Conservation (phyloP, 2,329 filamentous ascomycete species). For the Pseudocercospora cruenta region DNA sequence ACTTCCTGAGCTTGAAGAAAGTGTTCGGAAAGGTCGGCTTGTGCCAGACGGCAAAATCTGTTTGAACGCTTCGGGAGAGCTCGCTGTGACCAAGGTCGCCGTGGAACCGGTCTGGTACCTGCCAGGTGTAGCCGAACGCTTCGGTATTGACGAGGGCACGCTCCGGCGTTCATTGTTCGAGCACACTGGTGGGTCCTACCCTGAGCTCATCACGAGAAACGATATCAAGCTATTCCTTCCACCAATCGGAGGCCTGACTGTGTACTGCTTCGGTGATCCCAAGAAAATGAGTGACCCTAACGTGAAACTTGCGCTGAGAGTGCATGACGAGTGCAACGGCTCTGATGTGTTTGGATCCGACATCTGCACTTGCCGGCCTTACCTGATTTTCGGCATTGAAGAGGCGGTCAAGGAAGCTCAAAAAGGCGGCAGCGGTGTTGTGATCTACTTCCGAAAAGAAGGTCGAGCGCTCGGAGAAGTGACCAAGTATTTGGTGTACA, state of each 20-base stretch:
- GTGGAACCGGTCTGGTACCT: constrained; percentile 79
- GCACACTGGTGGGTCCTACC: constrained; percentile 93
- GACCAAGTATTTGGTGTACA: constrained; percentile 84
- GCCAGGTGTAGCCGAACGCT: constrained; percentile 76
- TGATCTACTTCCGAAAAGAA: constrained; percentile 99
- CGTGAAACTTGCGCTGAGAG: constrained; percentile 76
- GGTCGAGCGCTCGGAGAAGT: constrained; percentile 93
- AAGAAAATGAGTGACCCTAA: constrained; percentile 90
- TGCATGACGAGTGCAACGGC: constrained; percentile 91
- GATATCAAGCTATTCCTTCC: constrained; percentile 96
- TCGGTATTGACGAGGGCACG: constrained; percentile 90
- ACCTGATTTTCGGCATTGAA: constrained; percentile 94
- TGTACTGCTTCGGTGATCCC: constrained; percentile 95
- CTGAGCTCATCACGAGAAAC: constrained; percentile 89
- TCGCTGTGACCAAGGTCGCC: constrained; percentile 93
- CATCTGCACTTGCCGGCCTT: constrained; percentile 95
- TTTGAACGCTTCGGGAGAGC: constrained; percentile 80
- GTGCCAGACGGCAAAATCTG: constrained; percentile 85
- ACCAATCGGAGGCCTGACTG: constrained; percentile 91
- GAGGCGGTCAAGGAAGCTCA: constrained; percentile 98
- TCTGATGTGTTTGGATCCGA: constrained; percentile 97
- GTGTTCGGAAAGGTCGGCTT: constrained; percentile 77
- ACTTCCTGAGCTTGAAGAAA: constrained; percentile 90
- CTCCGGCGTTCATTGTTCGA: constrained; percentile 88
- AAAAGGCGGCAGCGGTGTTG: constrained; percentile 87